Evolutionary conservation across 306 rosid species (phyloP).

Genomic region (Sicyos baderoa): DNA sequence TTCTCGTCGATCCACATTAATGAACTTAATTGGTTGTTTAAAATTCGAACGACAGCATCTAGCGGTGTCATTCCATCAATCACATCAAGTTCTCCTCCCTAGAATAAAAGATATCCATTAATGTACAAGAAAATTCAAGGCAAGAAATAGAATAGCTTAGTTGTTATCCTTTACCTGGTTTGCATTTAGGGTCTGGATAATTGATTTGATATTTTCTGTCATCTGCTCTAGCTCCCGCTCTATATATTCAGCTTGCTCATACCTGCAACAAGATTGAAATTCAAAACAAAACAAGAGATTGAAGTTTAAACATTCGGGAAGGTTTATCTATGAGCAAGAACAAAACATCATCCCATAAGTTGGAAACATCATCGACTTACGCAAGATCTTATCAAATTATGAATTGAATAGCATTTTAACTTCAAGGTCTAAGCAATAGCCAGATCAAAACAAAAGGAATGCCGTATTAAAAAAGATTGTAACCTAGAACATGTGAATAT

Average conservation of each 20-base stretch:
- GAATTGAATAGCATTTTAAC: too few species aligned
- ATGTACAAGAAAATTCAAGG: neutral
- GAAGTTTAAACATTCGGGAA: neutral
- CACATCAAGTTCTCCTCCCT: constrained; percentile 86
- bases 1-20: constrained; percentile 97
- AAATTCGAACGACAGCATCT: constrained; percentile 79
- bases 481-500: too few species aligned
- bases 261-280: constrained; percentile 38
- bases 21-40: constrained; percentile 88
- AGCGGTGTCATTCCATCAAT: constrained; percentile 67
- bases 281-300: constrained; percentile 1
- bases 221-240: constrained; percentile 93
- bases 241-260: constrained; percentile 80
- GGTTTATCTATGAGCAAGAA: neutral
- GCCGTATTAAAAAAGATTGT: too few species aligned
- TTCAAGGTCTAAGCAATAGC: too few species aligned
- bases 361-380: too few species aligned
- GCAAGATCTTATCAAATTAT: too few species aligned
- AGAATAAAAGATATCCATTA: neutral
- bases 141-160: constrained; percentile 5
- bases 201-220: constrained; percentile 85
- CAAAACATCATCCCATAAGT: neutral
- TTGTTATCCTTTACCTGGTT: constrained; percentile 56
- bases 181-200: constrained; percentile 73
- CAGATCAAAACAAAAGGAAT: too few species aligned